Evolutionary conservation across 2,329 filamentous ascomycete genomes (phyloP).

Genomic region (Fusarium sp.): DNA sequence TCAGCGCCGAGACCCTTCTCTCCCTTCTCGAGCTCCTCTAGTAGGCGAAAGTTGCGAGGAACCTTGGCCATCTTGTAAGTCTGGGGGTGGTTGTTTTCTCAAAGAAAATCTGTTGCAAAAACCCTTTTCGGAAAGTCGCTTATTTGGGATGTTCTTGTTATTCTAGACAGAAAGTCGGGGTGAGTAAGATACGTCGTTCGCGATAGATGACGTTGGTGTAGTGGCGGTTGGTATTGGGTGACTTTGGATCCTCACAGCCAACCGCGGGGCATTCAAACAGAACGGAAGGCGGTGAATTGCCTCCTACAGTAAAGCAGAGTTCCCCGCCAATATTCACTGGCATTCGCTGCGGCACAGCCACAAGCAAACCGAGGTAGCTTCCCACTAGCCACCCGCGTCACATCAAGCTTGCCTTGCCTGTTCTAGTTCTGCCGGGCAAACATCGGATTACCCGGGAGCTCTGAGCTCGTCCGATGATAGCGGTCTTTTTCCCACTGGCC

Average conservation of each 20-base stretch:
- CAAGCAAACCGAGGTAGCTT: slow-evolving; percentile 5
- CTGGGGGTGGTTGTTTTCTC: slow-evolving; percentile 2
- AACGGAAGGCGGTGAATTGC: slow-evolving; percentile 37
- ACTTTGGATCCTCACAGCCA: slow-evolving; percentile 37
- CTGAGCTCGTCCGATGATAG: slow-evolving; percentile 27
- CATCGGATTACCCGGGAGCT: slow-evolving; percentile 32
- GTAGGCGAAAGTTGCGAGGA: slow-evolving; percentile 93
- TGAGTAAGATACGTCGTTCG: slow-evolving; percentile 22
- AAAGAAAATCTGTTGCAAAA: background rate
- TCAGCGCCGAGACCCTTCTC: slow-evolving; percentile 98
- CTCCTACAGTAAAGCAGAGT: slow-evolving; percentile 15
- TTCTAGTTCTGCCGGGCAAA: slow-evolving; percentile 29
- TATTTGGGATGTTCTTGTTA: background rate
- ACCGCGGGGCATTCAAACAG: slow-evolving; percentile 37
- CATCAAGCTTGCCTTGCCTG: slow-evolving; percentile 18
- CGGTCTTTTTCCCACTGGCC: slow-evolving; percentile 42
- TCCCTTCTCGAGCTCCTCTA: slow-evolving; percentile 98
- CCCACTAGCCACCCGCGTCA: slow-evolving; percentile 30
- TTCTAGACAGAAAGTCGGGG: background rate
- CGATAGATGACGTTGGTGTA: slow-evolving; percentile 38
- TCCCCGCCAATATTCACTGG: slow-evolving; percentile 32
- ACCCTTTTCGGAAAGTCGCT: background rate
- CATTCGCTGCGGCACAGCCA: slow-evolving; percentile 16
- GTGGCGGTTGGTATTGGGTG: slow-evolving; percentile 36
- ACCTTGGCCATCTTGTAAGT: slow-evolving; percentile 67